These are phyloP conservation scores for Neonectria punicea DNA, from an alignment of 2,329 filamentous ascomycete species.

Conservation along the genomic window DNA sequence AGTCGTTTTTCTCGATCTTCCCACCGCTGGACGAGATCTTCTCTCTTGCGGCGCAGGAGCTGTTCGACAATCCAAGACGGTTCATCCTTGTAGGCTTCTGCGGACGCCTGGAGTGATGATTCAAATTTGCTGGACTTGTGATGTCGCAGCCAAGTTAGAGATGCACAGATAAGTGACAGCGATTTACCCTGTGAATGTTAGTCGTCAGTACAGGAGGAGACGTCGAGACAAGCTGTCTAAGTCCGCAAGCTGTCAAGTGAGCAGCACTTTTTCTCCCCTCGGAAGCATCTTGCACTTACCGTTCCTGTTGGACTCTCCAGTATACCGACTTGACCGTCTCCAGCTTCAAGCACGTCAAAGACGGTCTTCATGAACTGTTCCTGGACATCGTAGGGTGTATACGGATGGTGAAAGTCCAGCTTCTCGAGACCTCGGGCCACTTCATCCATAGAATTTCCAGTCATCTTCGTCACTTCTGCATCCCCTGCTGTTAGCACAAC, in stretches of 20 bases:
- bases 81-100: conserved; percentile 68
- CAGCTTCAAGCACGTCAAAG: conserved; percentile 78
- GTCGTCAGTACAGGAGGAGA: background rate
- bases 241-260: background rate
- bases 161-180: conserved; percentile 87
- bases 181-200: conserved; percentile 78
- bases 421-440: conserved; percentile 41
- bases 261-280: background rate
- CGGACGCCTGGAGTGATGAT: conserved; percentile 58
- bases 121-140: conserved; percentile 74
- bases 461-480: conserved; percentile 32
- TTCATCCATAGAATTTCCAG: conserved; percentile 26
- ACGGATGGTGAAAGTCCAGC: conserved; percentile 85
- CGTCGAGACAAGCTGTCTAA: background rate
- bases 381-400: conserved; percentile 87
- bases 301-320: conserved; percentile 94
- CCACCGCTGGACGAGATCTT: conserved; percentile 73
- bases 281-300: conserved; percentile 47
- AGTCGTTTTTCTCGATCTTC: conserved; percentile 80
- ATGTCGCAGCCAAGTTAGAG: conserved; percentile 89
- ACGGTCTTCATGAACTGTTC: conserved; percentile 86
- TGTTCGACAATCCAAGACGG: conserved; percentile 88
- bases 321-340: conserved; percentile 82
- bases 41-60: conserved; percentile 73
- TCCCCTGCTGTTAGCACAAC: background rate